These are phyloP conservation scores for Diatrype stigma DNA, from an alignment of 2,329 filamentous ascomycete genomes.

Conservation along the genomic window DNA sequence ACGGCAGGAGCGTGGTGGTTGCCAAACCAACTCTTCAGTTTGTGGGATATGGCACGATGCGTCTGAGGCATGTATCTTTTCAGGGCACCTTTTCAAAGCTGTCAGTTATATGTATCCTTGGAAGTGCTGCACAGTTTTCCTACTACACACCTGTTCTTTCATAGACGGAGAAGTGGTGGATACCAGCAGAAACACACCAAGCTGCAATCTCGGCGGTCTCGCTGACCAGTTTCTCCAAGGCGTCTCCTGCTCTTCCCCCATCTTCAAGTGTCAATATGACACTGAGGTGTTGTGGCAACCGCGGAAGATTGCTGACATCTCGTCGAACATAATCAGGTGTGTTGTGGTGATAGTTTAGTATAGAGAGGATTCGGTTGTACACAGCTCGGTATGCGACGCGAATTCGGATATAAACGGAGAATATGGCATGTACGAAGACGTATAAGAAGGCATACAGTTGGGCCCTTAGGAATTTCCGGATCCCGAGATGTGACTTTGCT, in stretches of 20 bases:
- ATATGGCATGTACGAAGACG: constrained; percentile 70
- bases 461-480: constrained; percentile 57
- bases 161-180: constrained; percentile 84
- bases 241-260: constrained; percentile 64
- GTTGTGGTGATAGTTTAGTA: constrained; percentile 92
- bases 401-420: constrained; percentile 81
- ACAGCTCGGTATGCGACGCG: constrained; percentile 77
- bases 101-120: constrained; percentile 11
- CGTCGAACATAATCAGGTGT: constrained; percentile 88
- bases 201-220: constrained; percentile 89
- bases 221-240: constrained; percentile 78
- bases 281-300: constrained; percentile 81
- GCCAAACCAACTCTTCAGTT: constrained; percentile 85
- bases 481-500: constrained; percentile 44
- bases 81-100: constrained; percentile 61
- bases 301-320: constrained; percentile 71
- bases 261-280: constrained; percentile 75
- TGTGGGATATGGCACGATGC: constrained; percentile 73
- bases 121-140: background rate
- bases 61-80: constrained; percentile 87
- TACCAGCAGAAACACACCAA: constrained; percentile 88
- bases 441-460: constrained; percentile 66
- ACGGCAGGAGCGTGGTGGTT: constrained; percentile 63
- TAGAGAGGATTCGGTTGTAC: constrained; percentile 70
- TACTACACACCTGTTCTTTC: constrained; percentile 74